phyloP scores from a whole-genome alignment of 1,139 yeast species.

The Geotrichum klebahnii region DNA sequence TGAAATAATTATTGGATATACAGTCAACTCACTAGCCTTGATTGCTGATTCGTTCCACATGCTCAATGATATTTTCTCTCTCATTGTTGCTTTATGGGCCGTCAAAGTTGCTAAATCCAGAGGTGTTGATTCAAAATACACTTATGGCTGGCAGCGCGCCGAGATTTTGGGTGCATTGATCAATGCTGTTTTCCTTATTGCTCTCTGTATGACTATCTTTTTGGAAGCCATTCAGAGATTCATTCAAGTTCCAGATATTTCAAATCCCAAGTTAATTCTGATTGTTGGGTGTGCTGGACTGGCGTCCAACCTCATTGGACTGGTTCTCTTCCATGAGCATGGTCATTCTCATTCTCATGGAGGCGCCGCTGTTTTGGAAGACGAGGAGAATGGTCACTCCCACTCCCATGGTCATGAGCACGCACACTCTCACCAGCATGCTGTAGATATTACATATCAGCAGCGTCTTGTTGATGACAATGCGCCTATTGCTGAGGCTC shows the following conservation, averaged over 20 bases:
- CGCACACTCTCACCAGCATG: constrained; percentile 19
- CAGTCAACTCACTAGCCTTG: constrained; percentile 86
- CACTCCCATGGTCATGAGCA: constrained; percentile 30
- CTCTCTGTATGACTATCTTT: constrained; percentile 85
- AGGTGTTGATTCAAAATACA: constrained; percentile 81
- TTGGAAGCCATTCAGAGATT: constrained; percentile 91
- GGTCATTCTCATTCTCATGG: constrained; percentile 60
- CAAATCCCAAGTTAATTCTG: constrained; percentile 74
- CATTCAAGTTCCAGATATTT: constrained; percentile 70
- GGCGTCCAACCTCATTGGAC: constrained; percentile 74
- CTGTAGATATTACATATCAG: constrained; percentile 6
- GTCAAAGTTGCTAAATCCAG: constrained; percentile 80
- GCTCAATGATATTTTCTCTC: constrained; percentile 89
- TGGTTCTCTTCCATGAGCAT: constrained; percentile 86
- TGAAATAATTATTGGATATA: constrained; percentile 76
- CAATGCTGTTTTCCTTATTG: constrained; percentile 87
- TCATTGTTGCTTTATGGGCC: constrained; percentile 93
- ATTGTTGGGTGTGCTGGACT: constrained; percentile 82
- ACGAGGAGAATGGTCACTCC: constrained; percentile 26
- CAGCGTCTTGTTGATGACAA: constrained; percentile 18
- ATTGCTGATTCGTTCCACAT: constrained; percentile 96
- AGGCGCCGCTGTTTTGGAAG: constrained; percentile 39
- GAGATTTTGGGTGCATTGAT: constrained; percentile 93
- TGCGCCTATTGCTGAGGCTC: constrained; percentile 19
- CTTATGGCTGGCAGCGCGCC: constrained; percentile 96